Conservation (phyloP, 1,284 basidiomycete species). For the Ceratobasidium sp. region DNA sequence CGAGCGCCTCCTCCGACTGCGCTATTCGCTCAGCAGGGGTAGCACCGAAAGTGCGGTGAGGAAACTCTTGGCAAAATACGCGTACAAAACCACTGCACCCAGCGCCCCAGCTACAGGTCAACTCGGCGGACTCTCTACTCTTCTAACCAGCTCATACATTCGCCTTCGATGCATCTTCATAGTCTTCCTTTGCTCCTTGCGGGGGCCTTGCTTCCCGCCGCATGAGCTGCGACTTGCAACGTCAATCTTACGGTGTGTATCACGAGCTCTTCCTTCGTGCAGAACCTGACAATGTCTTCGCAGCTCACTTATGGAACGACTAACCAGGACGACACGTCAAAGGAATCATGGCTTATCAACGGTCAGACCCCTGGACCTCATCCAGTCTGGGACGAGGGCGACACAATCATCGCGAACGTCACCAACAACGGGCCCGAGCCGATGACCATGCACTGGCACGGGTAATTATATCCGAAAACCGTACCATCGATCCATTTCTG, state of each 20-base stretch:
- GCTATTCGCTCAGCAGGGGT: slow-evolving; percentile 17
- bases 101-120: not conserved
- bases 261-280: not conserved
- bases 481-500: not conserved
- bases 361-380: slow-evolving; percentile 45
- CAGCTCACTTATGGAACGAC: slow-evolving; percentile 25
- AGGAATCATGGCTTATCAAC: slow-evolving; percentile 42
- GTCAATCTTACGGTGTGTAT: slow-evolving; percentile 10
- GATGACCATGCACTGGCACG: too few species aligned
- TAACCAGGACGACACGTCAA: slow-evolving; percentile 22
- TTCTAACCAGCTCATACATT: not conserved
- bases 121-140: not conserved
- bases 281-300: not conserved
- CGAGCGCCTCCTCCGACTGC: slow-evolving; percentile 11
- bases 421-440: slow-evolving; percentile 37
- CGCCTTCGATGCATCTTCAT: slow-evolving; percentile 11
- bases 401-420: slow-evolving; percentile 39
- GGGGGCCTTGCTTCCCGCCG: slow-evolving; percentile 28
- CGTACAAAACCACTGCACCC: slow-evolving; percentile 6
- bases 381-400: slow-evolving; percentile 43
- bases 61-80: not conserved
- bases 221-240: slow-evolving; percentile 9
- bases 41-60: slow-evolving; percentile 9
- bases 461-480: not conserved
- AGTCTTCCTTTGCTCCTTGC: slow-evolving; percentile 19